phyloP scores from a whole-genome alignment of 495 filamentous ascomycete genomes.

The Echria macrotheca region DNA sequence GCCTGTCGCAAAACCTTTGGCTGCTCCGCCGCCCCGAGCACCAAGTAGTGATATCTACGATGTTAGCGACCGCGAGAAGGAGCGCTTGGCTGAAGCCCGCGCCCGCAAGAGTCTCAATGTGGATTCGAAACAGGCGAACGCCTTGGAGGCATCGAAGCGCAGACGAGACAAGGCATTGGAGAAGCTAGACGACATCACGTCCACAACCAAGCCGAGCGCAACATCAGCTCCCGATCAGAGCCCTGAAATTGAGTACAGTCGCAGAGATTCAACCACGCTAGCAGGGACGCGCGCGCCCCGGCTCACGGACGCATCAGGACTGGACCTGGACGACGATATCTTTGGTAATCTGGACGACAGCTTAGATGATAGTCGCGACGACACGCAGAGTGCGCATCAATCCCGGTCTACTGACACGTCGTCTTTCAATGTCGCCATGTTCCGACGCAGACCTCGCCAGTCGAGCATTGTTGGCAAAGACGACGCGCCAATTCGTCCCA shows the following conservation, averaged over 20 bases:
- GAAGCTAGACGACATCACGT: slow-evolving; percentile 34
- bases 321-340: slow-evolving; percentile 43
- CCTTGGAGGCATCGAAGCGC: slow-evolving; percentile 25
- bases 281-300: slow-evolving; percentile 10
- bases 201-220: slow-evolving; percentile 21
- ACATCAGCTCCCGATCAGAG: background rate
- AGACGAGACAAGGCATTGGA: slow-evolving; percentile 38
- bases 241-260: slow-evolving; percentile 26
- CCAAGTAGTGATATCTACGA: slow-evolving; percentile 38
- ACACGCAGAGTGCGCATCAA: slow-evolving; percentile 26
- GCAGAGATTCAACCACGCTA: slow-evolving; percentile 25
- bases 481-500: slow-evolving; percentile 41
- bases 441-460: slow-evolving; percentile 40
- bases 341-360: slow-evolving; percentile 43
- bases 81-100: slow-evolving; percentile 7
- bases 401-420: slow-evolving; percentile 39
- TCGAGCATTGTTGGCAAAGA: slow-evolving; percentile 42
- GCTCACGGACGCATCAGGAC: slow-evolving; percentile 36
- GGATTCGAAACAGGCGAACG: slow-evolving; percentile 26
- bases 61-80: slow-evolving; percentile 41
- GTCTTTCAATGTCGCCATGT: slow-evolving; percentile 36
- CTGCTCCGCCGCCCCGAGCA: slow-evolving; percentile 3
- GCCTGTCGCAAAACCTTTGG: background rate
- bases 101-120: background rate
- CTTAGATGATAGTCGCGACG: slow-evolving; percentile 26